phyloP scores from a whole-genome alignment of 2,329 filamentous ascomycete genomes.

The Aureobasidium subglaciale region DNA sequence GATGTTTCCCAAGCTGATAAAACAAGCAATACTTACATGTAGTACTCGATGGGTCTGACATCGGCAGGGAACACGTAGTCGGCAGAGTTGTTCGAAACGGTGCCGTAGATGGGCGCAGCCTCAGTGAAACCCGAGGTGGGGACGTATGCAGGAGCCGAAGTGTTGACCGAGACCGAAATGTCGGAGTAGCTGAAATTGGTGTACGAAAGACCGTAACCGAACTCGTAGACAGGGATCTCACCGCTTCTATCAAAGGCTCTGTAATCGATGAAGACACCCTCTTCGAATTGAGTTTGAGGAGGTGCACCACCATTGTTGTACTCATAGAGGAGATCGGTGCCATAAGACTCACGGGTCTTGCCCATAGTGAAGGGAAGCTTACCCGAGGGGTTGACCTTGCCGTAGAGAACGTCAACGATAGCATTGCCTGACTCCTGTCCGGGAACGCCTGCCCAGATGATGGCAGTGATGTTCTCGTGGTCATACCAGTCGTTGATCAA shows the following conservation, averaged over 20 bases:
- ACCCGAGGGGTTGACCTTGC: constrained; percentile 67
- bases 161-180: constrained; percentile 46
- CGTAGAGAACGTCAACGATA: constrained; percentile 76
- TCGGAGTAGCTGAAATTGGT: constrained; percentile 71
- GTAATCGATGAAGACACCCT: constrained; percentile 79
- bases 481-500: constrained; percentile 68
- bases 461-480: constrained; percentile 72
- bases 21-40: constrained; percentile 37
- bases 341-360: constrained; percentile 58
- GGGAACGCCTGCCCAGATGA: constrained; percentile 73
- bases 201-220: constrained; percentile 74
- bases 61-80: constrained; percentile 63
- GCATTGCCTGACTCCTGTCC: constrained; percentile 79
- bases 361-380: constrained; percentile 79
- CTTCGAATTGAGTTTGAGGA: constrained; percentile 66
- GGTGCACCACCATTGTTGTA: constrained; percentile 60
- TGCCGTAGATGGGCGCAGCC: constrained; percentile 58
- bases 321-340: constrained; percentile 58
- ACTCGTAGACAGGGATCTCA: constrained; percentile 67
- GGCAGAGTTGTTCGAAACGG: constrained; percentile 52
- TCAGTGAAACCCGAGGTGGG: constrained; percentile 56
- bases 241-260: constrained; percentile 52
- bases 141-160: constrained; percentile 45
- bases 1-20: background rate
- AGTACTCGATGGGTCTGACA: constrained; percentile 46